phyloP scores from a whole-genome alignment of 2,329 filamentous ascomycete species.

The Dryadomyces quercivorus region DNA sequence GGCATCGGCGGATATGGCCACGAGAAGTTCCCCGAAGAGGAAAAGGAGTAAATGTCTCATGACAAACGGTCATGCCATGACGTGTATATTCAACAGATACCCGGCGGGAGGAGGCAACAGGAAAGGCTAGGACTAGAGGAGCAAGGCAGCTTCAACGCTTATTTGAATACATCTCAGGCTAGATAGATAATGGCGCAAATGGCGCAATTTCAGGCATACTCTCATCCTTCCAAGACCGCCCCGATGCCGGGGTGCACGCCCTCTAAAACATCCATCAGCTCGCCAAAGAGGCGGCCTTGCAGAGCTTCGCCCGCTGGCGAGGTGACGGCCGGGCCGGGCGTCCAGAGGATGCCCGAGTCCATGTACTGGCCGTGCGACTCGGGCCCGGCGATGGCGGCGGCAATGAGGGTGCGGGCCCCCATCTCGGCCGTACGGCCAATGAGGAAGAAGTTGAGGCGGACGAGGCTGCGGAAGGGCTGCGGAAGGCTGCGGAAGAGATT shows the following conservation, averaged over 20 bases:
- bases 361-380: conserved; percentile 30
- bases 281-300: conserved; percentile 26
- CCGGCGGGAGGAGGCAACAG: background rate
- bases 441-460: conserved; percentile 10
- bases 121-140: background rate
- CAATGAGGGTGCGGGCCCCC: conserved; percentile 26
- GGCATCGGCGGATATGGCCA: conserved; percentile 45
- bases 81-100: background rate
- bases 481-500: conserved; percentile 23
- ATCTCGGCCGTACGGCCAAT: conserved; percentile 25
- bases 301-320: conserved; percentile 24
- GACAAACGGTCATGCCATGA: background rate
- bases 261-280: conserved; percentile 30
- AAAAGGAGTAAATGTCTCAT: conserved; percentile 1
- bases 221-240: conserved; percentile 12
- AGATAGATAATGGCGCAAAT: too few relatives aligned
- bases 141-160: background rate
- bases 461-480: conserved; percentile 17
- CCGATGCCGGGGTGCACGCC: conserved; percentile 26
- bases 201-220: background rate
- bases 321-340: conserved; percentile 20
- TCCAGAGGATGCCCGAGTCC: conserved; percentile 18
- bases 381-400: conserved; percentile 23
- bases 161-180: too few relatives aligned
- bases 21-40: conserved; percentile 22